Conservation (phyloP, 2,329 filamentous ascomycete genomes). For the Sarocladiaceae sp. region DNA sequence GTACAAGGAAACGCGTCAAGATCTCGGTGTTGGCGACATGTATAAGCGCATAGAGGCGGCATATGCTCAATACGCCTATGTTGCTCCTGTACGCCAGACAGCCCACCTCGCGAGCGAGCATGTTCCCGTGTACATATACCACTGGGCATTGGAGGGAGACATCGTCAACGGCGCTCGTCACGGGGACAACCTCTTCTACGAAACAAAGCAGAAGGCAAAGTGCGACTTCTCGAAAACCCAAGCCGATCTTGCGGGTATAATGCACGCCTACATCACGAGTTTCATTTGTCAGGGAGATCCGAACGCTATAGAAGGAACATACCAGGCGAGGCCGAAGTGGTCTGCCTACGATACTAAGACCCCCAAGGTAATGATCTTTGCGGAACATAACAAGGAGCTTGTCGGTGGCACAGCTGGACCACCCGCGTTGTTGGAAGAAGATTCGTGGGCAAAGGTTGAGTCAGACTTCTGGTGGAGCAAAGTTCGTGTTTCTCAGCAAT, state of each 20-base stretch:
- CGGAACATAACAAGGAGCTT: conserved; percentile 41
- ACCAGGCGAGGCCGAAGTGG: conserved; percentile 29
- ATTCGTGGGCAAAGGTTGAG: conserved; percentile 37
- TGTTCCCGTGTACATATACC: conserved; percentile 20
- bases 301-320: conserved; percentile 26
- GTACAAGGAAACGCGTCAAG: conserved; percentile 32
- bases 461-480: conserved; percentile 45
- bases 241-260: conserved; percentile 33
- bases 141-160: conserved; percentile 41
- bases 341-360: conserved; percentile 22
- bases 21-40: conserved; percentile 37
- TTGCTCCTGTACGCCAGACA: conserved; percentile 47
- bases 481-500: conserved; percentile 30
- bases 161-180: conserved; percentile 41
- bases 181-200: conserved; percentile 44
- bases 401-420: conserved; percentile 35
- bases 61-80: conserved; percentile 52
- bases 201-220: conserved; percentile 33
- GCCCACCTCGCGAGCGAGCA: conserved; percentile 22
- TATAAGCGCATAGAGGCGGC: conserved; percentile 52
- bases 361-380: conserved; percentile 37
- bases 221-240: conserved; percentile 32
- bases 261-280: conserved; percentile 44
- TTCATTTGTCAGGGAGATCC: conserved; percentile 44
- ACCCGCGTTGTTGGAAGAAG: conserved; percentile 32